Evolutionary conservation across 1,139 yeast species (phyloP).

Genomic region (Hanseniaspora uvarum): DNA sequence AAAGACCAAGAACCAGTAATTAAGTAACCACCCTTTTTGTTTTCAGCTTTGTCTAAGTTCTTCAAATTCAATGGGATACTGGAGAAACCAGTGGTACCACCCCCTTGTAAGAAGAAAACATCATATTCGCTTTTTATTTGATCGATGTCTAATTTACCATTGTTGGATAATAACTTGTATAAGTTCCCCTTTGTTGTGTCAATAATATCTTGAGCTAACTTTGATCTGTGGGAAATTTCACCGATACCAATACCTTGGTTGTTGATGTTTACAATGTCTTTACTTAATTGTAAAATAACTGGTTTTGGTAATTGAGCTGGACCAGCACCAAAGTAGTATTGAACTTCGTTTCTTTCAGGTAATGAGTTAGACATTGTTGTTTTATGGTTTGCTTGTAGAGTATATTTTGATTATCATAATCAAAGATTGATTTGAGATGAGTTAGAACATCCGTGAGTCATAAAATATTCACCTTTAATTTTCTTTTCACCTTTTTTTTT

Average conservation of each 20-base stretch:
- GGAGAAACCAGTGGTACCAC: slow-evolving; percentile 93
- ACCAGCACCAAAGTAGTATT: slow-evolving; percentile 91
- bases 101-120: slow-evolving; percentile 90
- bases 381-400: neutral
- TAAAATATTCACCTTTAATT: too few relatives aligned
- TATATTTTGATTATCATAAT: too few relatives aligned
- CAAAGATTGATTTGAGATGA: neutral
- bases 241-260: slow-evolving; percentile 75
- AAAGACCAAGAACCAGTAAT: slow-evolving; percentile 91
- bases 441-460: too few relatives aligned
- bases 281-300: slow-evolving; percentile 80
- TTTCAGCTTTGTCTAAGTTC: slow-evolving; percentile 40
- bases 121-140: slow-evolving; percentile 82
- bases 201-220: slow-evolving; percentile 66
- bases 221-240: slow-evolving; percentile 89
- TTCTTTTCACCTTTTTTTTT: neutral
- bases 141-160: slow-evolving; percentile 31
- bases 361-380: slow-evolving; percentile 30
- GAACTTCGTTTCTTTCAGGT: slow-evolving; percentile 48
- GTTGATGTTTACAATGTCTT: slow-evolving; percentile 62
- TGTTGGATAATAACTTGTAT: slow-evolving; percentile 35
- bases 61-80: slow-evolving; percentile 59
- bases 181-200: slow-evolving; percentile 65
- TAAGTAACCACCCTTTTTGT: slow-evolving; percentile 76
- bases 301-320: slow-evolving; percentile 82